phyloP scores from a whole-genome alignment of 176 grass and related monocot species.

The Chloris gayana region DNA sequence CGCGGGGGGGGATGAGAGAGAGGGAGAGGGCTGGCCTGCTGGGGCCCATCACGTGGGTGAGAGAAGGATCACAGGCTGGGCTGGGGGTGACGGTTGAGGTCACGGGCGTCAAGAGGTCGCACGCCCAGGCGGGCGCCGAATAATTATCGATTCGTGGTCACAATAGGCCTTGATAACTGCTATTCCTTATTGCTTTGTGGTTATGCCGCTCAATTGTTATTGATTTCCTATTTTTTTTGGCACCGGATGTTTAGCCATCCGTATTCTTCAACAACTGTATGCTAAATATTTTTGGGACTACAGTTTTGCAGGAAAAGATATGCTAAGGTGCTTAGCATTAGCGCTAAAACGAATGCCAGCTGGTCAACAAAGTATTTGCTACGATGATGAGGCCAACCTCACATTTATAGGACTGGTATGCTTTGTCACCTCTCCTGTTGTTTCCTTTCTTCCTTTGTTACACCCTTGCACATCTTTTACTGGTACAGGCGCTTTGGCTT shows the following conservation, averaged over 20 bases:
- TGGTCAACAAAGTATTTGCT: slow-evolving; percentile 81
- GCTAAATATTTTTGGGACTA: slow-evolving; percentile 36
- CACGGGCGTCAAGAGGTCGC: too few relatives aligned
- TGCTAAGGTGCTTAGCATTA: slow-evolving; percentile 89
- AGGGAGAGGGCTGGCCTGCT: too few relatives aligned
- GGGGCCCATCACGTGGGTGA: too few relatives aligned
- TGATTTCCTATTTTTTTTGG: background rate
- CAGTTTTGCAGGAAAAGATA: slow-evolving; percentile 98
- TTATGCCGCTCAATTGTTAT: slow-evolving; percentile 19
- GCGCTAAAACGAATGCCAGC: slow-evolving; percentile 89
- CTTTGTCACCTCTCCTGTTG: slow-evolving; percentile 33
- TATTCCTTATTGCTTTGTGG: background rate
- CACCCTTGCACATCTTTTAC: slow-evolving; percentile 2
- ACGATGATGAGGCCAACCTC: slow-evolving; percentile 83
- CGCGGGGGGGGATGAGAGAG: too few relatives aligned
- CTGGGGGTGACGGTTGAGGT: too few relatives aligned
- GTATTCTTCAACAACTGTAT: slow-evolving; percentile 22
- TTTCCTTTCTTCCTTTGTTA: slow-evolving; percentile 14
- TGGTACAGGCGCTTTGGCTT: background rate
- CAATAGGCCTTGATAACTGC: too few relatives aligned
- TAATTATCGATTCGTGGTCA: too few relatives aligned
- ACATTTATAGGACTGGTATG: slow-evolving; percentile 98
- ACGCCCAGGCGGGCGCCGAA: too few relatives aligned
- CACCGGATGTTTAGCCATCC: background rate
- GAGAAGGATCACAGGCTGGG: too few relatives aligned